Base-by-base conservation (phyloP, 2,329 filamentous ascomycete genomes). In the Penicillium verrucosum region DNA sequence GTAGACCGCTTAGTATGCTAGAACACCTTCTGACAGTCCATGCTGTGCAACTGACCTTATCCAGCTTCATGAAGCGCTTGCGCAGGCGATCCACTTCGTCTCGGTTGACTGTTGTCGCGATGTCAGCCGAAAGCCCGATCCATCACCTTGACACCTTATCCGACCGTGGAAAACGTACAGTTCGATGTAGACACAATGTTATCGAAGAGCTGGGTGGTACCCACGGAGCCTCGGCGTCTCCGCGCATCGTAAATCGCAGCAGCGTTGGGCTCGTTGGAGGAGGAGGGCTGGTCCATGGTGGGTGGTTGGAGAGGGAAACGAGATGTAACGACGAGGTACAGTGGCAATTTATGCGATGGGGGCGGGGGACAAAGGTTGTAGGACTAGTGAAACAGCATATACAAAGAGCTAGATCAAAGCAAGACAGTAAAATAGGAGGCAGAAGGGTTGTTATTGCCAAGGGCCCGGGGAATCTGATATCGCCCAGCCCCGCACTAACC, bases 41-140 rank as follows among this genome's bases (percentile, higher is more conserved):
- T 27, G 18, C 9, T 27, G 21, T 23, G 16, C 23, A 23, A 11
- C 68, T 56, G 49, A 94, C 93, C 85, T 97, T 97, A 78, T 99
- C 94, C 59, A 99, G 82, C 80, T 99, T 99, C 93, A 97, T 97
- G 73, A 99, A 99, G 60, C 93, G 86, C 81, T 99, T 99, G 71
- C 92, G 85, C 73, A 99, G 82, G 70, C 94, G 86, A 74, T 97
- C 94, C 59, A 99, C 92, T 77, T 99, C 94, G 70, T 99, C 94
- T 75, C 90, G 88, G 80, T 99, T 90, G 81, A 99, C 93, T 97
- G 69, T 67, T 29, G 16, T 32, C 23, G 38, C 38, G 14, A 30
- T 36, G 53, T 63, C 43, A 59, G 58, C 57, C 43, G 27, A 12
- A 9, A 27, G 21, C 21, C 52, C 23, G 44, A 40, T 36, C 44